Conservation (phyloP, 2,329 filamentous ascomycete genomes). For the Apiospora rasikravindrae region DNA sequence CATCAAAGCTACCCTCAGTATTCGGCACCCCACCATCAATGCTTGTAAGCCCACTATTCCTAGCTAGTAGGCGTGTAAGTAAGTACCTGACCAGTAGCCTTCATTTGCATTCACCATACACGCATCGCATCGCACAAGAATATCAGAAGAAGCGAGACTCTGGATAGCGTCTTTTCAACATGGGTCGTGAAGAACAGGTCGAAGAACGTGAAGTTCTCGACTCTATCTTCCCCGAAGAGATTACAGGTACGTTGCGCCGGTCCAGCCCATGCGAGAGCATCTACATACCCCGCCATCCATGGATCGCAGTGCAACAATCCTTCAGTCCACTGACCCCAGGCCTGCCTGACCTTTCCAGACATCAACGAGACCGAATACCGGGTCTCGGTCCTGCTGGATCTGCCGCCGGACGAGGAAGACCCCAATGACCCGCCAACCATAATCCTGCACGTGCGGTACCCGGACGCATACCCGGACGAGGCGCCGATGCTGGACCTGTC, state of each 20-base stretch:
- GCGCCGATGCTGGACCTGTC: slow-evolving; percentile 83
- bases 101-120: not conserved
- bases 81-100: not conserved
- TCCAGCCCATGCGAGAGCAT: not conserved
- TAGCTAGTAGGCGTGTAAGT: not conserved
- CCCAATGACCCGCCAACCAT: slow-evolving; percentile 71
- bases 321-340: not conserved
- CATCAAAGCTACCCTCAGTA: not conserved
- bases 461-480: slow-evolving; percentile 88
- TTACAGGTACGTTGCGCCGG: slow-evolving; percentile 68
- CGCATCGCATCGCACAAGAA: not conserved
- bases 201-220: slow-evolving; percentile 98
- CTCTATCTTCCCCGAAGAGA: slow-evolving; percentile 98
- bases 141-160: not conserved
- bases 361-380: slow-evolving; percentile 89
- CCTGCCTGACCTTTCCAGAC: slow-evolving; percentile 60
- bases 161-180: slow-evolving; percentile 39
- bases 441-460: slow-evolving; percentile 84
- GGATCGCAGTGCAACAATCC: not conserved
- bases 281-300: slow-evolving; percentile 12
- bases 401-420: slow-evolving; percentile 64
- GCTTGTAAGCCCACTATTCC: slow-evolving; percentile 13
- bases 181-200: slow-evolving; percentile 84
- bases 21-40: not conserved
- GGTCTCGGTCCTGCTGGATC: slow-evolving; percentile 84